Evolutionary conservation across 139 green algal species (phyloP).

Genomic region (Desmodesmus armatus): DNA sequence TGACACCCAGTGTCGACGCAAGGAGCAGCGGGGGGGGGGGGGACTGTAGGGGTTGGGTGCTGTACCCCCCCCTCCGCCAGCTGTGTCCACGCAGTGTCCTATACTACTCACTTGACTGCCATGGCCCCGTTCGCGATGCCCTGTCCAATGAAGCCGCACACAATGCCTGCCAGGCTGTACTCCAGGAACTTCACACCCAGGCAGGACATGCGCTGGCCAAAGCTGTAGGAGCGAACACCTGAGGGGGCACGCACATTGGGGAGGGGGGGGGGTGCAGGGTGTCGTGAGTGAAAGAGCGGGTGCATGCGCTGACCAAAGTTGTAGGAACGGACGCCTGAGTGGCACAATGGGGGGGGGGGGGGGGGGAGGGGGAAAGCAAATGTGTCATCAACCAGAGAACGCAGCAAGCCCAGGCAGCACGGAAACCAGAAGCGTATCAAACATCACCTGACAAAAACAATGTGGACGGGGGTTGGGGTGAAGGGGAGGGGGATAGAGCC

Average conservation of each 20-base stretch:
- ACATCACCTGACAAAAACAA: no score
- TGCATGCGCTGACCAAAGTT: constrained; percentile 58
- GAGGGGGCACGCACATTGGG: no score
- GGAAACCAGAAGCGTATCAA: no score
- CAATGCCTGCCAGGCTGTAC: constrained; percentile 90
- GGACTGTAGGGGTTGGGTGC: background rate
- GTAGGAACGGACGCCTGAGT: constrained; percentile 67
- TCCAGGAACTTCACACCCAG: constrained; percentile 86
- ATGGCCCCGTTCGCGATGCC: constrained; percentile 92
- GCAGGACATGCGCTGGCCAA: constrained; percentile 68
- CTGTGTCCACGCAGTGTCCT: background rate
- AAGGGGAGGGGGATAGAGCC: background rate
- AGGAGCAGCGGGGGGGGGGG: background rate
- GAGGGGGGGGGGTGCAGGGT: no score
- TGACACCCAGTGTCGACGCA: no score
- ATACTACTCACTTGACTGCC: constrained; percentile 69
- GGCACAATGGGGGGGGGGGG: no score
- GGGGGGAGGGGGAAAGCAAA: no score
- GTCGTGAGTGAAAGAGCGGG: no score
- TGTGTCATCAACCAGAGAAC: no score
- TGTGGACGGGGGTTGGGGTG: background rate
- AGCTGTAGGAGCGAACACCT: constrained; percentile 68
- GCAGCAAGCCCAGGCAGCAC: no score
- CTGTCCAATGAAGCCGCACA: constrained; percentile 93
- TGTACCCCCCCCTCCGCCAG: no score